Evolutionary conservation across 306 rosid species (phyloP).

Genomic region (Neltuma alba): DNA sequence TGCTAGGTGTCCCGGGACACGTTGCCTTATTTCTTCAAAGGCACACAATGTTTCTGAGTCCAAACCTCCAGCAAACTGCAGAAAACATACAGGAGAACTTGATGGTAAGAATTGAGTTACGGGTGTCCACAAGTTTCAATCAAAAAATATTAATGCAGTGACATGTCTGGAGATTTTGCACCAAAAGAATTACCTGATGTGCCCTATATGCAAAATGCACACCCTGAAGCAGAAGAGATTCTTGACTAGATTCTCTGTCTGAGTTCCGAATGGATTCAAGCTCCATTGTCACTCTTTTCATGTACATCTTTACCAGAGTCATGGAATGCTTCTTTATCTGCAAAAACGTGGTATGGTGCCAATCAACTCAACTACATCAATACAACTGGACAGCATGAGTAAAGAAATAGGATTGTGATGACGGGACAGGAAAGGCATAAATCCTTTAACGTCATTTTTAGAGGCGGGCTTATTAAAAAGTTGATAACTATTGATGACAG

Average conservation of each 20-base stretch:
- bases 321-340: constrained; percentile 87
- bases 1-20: constrained; percentile 56
- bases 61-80: constrained; percentile 93
- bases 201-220: constrained; percentile 85
- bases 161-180: constrained; percentile 11
- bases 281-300: constrained; percentile 86
- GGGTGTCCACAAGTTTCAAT: neutral
- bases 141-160: neutral
- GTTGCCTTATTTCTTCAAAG: constrained; percentile 80
- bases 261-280: constrained; percentile 63
- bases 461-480: neutral
- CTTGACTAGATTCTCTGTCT: constrained; percentile 84
- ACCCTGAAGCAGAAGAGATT: constrained; percentile 90
- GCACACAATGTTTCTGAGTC: constrained; percentile 89
- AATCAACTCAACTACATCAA: constrained; percentile 25
- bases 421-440: neutral
- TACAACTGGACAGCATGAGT: constrained; percentile 12
- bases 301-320: constrained; percentile 81
- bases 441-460: neutral
- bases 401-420: neutral
- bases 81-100: constrained; percentile 14
- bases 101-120: constrained; percentile 1
- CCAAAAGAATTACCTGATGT: constrained; percentile 65
- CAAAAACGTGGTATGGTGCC: constrained; percentile 12
- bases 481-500: neutral